Percentiles rank a stretch among this genome's conserved stretches.
These are phyloP conservation scores for Trichoderma virens DNA, from an alignment of 495 filamentous ascomycete species.

Conservation along the genomic window DNA sequence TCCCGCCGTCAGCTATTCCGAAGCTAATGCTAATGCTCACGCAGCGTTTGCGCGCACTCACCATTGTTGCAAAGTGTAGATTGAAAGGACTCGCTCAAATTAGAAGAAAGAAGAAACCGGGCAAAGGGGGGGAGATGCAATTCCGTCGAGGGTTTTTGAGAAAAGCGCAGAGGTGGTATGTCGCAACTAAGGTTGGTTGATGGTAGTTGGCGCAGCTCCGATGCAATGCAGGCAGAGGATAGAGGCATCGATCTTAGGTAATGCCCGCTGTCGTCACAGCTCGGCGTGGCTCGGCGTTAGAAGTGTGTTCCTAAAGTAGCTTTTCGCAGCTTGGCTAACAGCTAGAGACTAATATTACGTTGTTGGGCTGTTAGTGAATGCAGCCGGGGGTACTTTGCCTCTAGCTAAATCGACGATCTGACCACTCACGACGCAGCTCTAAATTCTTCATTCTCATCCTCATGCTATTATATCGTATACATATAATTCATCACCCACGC, in stretches of 20 bases:
- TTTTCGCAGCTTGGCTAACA: neutral
- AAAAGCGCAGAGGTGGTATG: neutral
- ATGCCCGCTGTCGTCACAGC: slow-evolving; percentile 5
- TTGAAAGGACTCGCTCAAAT: neutral
- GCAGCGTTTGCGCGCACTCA: neutral
- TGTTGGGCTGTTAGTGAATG: neutral
- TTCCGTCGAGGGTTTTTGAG: neutral
- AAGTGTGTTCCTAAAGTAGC: neutral
- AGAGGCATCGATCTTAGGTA: neutral
- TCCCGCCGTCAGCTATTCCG: neutral
- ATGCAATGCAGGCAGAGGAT: neutral
- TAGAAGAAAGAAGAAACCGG: neutral
- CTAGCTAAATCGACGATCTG: neutral
- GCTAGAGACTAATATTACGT: neutral
- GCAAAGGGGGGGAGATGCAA: neutral
- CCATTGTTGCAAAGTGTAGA: neutral
- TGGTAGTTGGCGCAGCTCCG: neutral
- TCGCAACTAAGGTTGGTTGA: neutral
- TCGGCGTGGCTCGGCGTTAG: neutral
- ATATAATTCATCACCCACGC: too few relatives aligned
- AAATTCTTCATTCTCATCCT: too few relatives aligned
- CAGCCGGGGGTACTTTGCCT: neutral
- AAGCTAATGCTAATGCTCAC: neutral
- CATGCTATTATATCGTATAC: too few relatives aligned
- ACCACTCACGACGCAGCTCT: neutral